Evolutionary conservation across 2,329 filamentous ascomycete genomes (phyloP).

Genomic region (Metarhizium guizhouense): DNA sequence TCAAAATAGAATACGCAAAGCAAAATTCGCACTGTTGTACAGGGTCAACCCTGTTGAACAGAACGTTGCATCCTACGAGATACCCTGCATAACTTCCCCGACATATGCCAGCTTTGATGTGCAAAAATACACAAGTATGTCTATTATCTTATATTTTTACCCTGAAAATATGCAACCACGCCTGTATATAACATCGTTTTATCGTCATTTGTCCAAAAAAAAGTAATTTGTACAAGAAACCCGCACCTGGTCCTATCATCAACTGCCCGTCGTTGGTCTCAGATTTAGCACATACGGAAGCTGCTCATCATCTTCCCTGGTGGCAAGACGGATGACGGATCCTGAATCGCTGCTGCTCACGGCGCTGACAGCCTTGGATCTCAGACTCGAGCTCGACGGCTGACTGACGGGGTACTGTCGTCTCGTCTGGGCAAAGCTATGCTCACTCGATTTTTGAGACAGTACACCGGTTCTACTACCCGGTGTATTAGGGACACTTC

Average conservation of each 20-base stretch:
- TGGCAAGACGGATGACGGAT: conserved; percentile 41
- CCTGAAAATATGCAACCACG: background rate
- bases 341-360: conserved; percentile 22
- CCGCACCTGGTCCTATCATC: background rate
- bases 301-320: conserved; percentile 20
- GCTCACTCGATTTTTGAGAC: conserved; percentile 27
- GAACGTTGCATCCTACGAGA: too few species aligned
- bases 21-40: too few species aligned
- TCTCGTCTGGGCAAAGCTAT: conserved; percentile 34
- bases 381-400: conserved; percentile 29
- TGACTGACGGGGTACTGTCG: conserved; percentile 29
- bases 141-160: too few species aligned
- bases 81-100: too few species aligned
- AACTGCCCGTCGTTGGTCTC: conserved; percentile 16
- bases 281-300: conserved; percentile 30
- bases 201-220: background rate
- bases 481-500: conserved; percentile 46
- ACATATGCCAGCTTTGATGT: too few species aligned
- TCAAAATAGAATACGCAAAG: too few species aligned
- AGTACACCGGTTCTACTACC: conserved; percentile 30
- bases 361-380: conserved; percentile 24
- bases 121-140: too few species aligned
- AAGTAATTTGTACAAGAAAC: background rate
- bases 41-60: too few species aligned
- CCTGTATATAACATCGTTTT: background rate